A percentile compares a stretch with the other conserved stretches of the same genome.
Evolutionary conservation across 2,329 filamentous ascomycete genomes (phyloP).

Genomic region (Fragosphaeria purpurea): DNA sequence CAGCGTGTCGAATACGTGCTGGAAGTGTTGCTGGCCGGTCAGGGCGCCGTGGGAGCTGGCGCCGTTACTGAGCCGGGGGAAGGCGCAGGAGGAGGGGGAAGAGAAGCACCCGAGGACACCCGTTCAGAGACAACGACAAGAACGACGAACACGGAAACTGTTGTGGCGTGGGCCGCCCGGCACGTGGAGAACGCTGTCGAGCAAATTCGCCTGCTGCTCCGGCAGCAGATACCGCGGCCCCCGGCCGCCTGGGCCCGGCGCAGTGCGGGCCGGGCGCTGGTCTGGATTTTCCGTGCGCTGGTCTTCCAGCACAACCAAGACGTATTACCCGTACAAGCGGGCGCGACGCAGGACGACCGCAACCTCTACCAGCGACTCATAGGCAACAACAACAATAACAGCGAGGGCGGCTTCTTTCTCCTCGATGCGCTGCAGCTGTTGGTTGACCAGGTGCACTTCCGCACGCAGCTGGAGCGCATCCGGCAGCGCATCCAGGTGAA

Average conservation of each 20-base stretch:
- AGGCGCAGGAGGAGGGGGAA: constrained; percentile 6
- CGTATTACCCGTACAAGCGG: constrained; percentile 17
- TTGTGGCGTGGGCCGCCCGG: constrained; percentile 37
- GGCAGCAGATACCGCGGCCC: constrained; percentile 20
- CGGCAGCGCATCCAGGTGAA: constrained; percentile 11
- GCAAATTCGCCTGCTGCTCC: constrained; percentile 32
- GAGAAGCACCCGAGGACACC: background rate
- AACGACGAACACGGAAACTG: constrained; percentile 3
- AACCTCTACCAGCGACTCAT: constrained; percentile 41
- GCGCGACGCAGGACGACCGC: constrained; percentile 22
- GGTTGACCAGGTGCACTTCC: constrained; percentile 33
- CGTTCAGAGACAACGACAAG: background rate
- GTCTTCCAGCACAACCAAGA: constrained; percentile 30
- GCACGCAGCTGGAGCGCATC: constrained; percentile 27
- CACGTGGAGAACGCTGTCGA: constrained; percentile 34
- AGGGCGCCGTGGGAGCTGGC: background rate
- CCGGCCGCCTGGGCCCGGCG: constrained; percentile 28
- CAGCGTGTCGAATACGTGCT: constrained; percentile 39
- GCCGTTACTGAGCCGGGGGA: constrained; percentile 35
- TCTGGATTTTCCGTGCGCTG: constrained; percentile 37
- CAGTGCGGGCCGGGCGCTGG: constrained; percentile 36
- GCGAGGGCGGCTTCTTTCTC: constrained; percentile 28
- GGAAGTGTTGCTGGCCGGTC: constrained; percentile 29
- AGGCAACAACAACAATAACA: constrained; percentile 27
- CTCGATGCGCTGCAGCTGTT: constrained; percentile 33